A percentile compares a stretch with the other conserved stretches of the same genome.
phyloP scores from a whole-genome alignment of 352 stramenopile species.

The Pythium scleroteichum region DNA sequence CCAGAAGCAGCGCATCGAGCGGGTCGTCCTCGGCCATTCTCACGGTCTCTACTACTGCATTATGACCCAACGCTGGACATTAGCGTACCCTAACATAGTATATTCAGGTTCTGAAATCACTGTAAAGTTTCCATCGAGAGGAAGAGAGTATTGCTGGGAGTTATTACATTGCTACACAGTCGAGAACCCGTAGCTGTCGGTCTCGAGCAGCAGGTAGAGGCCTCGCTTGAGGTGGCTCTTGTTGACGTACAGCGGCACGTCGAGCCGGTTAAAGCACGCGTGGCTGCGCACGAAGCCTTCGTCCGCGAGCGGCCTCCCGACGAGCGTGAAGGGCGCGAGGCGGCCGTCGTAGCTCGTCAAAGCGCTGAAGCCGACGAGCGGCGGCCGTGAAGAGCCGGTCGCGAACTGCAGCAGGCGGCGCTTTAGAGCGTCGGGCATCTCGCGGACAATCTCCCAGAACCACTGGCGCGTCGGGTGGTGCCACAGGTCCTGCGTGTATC shows the following conservation, averaged over 20 bases:
- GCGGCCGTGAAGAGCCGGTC: conserved; percentile 35
- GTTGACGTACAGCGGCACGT: conserved; percentile 54
- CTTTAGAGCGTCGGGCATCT: conserved; percentile 27
- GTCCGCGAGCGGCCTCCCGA: neutral
- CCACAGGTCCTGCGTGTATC: conserved; percentile 9
- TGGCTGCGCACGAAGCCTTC: conserved; percentile 11
- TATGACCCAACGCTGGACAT: too few relatives aligned
- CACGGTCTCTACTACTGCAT: too few relatives aligned
- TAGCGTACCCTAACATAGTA: too few relatives aligned
- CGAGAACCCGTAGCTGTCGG: conserved; percentile 48
- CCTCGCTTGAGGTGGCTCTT: conserved; percentile 68
- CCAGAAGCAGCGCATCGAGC: conserved; percentile 8
- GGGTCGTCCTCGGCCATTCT: conserved; percentile 6
- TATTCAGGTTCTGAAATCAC: too few relatives aligned
- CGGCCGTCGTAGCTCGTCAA: conserved; percentile 30
- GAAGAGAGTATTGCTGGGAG: too few relatives aligned
- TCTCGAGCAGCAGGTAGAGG: conserved; percentile 53
- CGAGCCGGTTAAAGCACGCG: conserved; percentile 17
- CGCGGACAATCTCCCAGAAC: conserved; percentile 54
- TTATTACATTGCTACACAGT: too few relatives aligned
- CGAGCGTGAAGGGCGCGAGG: conserved; percentile 28
- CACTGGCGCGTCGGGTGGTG: conserved; percentile 1
- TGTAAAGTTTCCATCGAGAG: too few relatives aligned
- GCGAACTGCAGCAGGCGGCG: conserved; percentile 36
- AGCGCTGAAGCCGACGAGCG: conserved; percentile 25